phyloP scores from a whole-genome alignment of 208 protist species.

The Trypanosoma melophagium region DNA sequence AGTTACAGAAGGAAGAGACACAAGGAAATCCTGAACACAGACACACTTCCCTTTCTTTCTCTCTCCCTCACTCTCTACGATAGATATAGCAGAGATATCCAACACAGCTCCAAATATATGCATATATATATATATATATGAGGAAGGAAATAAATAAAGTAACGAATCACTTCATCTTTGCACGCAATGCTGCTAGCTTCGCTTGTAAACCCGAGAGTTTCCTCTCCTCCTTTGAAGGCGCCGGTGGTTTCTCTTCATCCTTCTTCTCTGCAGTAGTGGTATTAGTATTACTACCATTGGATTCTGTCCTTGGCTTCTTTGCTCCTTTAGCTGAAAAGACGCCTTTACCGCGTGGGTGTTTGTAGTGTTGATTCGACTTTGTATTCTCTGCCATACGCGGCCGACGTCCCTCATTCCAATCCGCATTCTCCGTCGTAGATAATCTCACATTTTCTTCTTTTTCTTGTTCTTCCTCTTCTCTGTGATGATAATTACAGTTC shows the following conservation, averaged over 20 bases:
- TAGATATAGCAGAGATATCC: not conserved
- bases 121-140: slow-evolving; percentile 8
- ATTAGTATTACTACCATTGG: not conserved
- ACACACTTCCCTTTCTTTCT: not conserved
- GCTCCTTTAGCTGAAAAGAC: not conserved
- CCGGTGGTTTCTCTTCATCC: slow-evolving; percentile 25
- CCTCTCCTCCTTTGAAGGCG: slow-evolving; percentile 72
- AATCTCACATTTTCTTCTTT: slow-evolving; percentile 18
- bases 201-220: slow-evolving; percentile 85
- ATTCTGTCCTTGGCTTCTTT: slow-evolving; percentile 25
- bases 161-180: slow-evolving; percentile 59
- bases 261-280: not conserved
- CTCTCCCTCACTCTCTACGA: not conserved
- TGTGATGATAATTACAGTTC: not conserved
- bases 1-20: not conserved
- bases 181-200: slow-evolving; percentile 71
- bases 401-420: not conserved
- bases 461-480: not conserved
- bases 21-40: not conserved
- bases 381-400: not conserved
- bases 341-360: slow-evolving; percentile 4
- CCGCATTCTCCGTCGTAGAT: not conserved
- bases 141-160: too few relatives aligned
- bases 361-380: slow-evolving; percentile 4
- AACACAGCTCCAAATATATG: slow-evolving; percentile 12